Evolutionary conservation across 768 basidiomycete genomes (phyloP), one percentile per base, ranked within the genome.

Genomic region (Lactarius sp.): DNA sequence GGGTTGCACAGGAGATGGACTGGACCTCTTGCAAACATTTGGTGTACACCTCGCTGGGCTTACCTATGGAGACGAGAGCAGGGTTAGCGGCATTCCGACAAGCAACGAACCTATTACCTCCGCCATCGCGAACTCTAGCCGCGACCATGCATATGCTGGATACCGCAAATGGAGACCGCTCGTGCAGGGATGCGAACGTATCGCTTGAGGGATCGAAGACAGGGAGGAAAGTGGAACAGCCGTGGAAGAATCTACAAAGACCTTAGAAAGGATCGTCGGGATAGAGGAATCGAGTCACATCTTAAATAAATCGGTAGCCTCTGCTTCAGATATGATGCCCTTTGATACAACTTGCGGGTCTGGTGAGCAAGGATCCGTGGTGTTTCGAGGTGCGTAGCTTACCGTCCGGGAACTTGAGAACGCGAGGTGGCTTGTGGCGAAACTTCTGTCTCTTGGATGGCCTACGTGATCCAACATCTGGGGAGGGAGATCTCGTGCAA

Each of bases 131-230:
- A 39, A 94, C 91, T 62, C 88, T 85, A 13, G 93, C 88, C 3
- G 92, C 94, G 42, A 95, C 92, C 87, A 94, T 92, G 72, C 94
- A 94, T 39, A 98, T 95, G 22, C 87, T 85, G 68, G 95, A 86
- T 27, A 98, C 87, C 47, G 92, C 92, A 75, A 96, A 97, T 0
- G 94, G 95, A 56, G 94, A 96, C 52, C 94, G 86, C 61, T 88
- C 84, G 70, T 91, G 92, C 61, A 98, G 77, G 49, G 85, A 83
- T 51, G 94, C 90, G 74, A 85, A 97, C 0, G 91, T 94, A 73
- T 98, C 94, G n/a, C 82, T 77, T 49, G 76, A 81, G 4, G 80
- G 81, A 74, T 97, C 93, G 70, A 94, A 95, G 6, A 96, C 86
- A 50, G 95, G 91, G 70, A 94, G 75, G 73, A 93, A 94, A 18